Evolutionary conservation across 306 rosid species (phyloP).

Genomic region (Trichosanthes cucumerina): DNA sequence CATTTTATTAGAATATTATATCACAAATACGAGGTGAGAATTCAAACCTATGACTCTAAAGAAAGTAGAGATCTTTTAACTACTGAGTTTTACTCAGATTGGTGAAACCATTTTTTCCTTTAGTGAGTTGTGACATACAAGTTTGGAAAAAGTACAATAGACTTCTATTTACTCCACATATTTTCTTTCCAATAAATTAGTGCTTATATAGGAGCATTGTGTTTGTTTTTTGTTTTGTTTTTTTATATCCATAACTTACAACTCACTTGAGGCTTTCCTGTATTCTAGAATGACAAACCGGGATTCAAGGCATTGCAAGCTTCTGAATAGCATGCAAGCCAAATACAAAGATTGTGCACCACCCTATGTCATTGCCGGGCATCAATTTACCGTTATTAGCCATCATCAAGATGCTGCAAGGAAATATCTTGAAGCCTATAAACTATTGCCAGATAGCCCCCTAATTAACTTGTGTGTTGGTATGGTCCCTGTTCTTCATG

Average conservation of each 20-base stretch:
- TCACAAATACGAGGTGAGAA: background rate
- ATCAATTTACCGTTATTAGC: conserved; percentile 55
- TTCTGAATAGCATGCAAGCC: conserved; percentile 48
- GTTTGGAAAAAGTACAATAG: background rate
- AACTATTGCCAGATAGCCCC: conserved; percentile 59
- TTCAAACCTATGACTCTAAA: background rate
- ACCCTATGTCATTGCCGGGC: conserved; percentile 63
- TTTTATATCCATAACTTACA: background rate
- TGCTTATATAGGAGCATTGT: background rate
- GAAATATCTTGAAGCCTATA: conserved; percentile 86
- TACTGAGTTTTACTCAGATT: background rate
- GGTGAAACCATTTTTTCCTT: background rate
- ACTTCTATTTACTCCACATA: background rate
- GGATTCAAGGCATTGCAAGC: conserved; percentile 60
- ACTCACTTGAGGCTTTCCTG: conserved; percentile 2
- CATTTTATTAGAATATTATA: background rate
- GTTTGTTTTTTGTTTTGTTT: background rate
- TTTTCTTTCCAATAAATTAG: background rate
- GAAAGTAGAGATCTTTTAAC: background rate
- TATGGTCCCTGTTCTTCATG: conserved; percentile 21
- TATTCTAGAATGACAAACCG: conserved; percentile 61
- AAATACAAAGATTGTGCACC: conserved; percentile 66
- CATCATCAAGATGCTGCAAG: conserved; percentile 89
- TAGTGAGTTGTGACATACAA: background rate
- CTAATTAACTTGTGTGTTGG: conserved; percentile 82